Base-by-base conservation (phyloP, 495 filamentous ascomycete genomes). In the Podospora appendiculata region DNA sequence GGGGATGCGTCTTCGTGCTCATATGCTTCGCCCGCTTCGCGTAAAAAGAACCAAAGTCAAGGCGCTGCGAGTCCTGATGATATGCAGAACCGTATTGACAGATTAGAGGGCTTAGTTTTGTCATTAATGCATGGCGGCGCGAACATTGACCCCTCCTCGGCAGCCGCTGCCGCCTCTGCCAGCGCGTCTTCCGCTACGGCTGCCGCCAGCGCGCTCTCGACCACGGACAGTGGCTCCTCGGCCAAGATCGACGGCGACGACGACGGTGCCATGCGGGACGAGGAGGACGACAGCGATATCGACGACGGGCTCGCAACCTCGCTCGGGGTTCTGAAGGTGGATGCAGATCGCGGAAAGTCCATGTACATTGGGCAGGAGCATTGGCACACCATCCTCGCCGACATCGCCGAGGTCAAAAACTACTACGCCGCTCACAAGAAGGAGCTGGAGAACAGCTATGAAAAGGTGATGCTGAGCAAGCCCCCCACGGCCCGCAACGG, bases 71-170 rank as follows among this genome's bases (percentile, higher is more conserved):
- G 48, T 76, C 86, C 93, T 32, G 92, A 95, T 78, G 93, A 96
- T 68, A 99, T 99, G 93, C 93, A 99, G 71, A 94, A 91, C 62
- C 87, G 93, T 65, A 99, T 99, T 70, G 90, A 99, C 72, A 85
- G 93, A 58, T 71, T 99, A 58, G 93, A 99, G 79, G 87, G 91
- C 48, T 73, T 99, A 63, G 93, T 99, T 48, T 68, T 99, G 48
- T 94, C 89, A 3, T 73, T 99, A 69, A 97, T 99, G 93, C 92
- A 90, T 57, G 91, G 90, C 69, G 90, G 89, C 45, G 77, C 70
- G 39, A 77, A 73, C 43, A 64, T 77, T 35, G 72, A 75, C 11
- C 41, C 65, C 3, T 56, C 71, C 13, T 54, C 63, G 5, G 57
- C 60, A 19, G 56, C 62, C 6, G 60, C 57, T 35, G 61, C 57